A percentile compares a stretch with the other conserved stretches of the same genome.
Conservation (phyloP, 2,329 filamentous ascomycete species). For the Ceratocystis alfenasii region DNA sequence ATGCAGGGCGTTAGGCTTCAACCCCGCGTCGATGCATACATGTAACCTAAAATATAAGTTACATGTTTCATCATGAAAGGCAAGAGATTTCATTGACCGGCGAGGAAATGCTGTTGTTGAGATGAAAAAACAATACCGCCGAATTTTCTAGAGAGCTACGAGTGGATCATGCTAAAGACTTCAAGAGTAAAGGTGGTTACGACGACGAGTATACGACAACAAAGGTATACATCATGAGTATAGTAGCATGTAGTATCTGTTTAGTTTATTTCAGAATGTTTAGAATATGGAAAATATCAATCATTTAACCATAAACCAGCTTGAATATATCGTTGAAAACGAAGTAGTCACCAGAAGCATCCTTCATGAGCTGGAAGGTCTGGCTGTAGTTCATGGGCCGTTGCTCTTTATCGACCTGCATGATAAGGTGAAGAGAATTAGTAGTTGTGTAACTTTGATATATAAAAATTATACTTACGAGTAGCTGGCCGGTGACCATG, state of each 20-base stretch:
- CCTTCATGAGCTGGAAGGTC: constrained; percentile 70
- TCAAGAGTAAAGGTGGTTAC: too few species aligned
- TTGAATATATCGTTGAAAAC: constrained; percentile 95
- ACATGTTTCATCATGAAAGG: too few species aligned
- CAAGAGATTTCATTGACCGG: too few species aligned
- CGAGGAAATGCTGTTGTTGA: too few species aligned
- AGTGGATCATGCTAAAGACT: too few species aligned
- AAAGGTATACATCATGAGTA: too few species aligned
- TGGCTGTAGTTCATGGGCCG: constrained; percentile 86
- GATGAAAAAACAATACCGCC: too few species aligned
- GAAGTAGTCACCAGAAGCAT: constrained; percentile 57
- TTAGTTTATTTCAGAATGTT: neutral
- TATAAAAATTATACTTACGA: constrained; percentile 45
- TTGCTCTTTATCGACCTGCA: constrained; percentile 71
- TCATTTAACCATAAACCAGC: constrained; percentile 55
- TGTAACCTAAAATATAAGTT: too few species aligned
- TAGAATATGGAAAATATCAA: neutral
- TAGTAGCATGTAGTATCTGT: neutral
- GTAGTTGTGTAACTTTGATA: neutral
- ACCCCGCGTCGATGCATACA: too few species aligned
- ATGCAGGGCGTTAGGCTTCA: too few species aligned
- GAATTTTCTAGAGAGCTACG: too few species aligned
- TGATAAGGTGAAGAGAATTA: neutral
- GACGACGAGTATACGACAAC: too few species aligned
- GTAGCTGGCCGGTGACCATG: constrained; percentile 72